Base-by-base conservation (phyloP, 345 rosid species). In the Dipteronia dyeriana region DNA sequence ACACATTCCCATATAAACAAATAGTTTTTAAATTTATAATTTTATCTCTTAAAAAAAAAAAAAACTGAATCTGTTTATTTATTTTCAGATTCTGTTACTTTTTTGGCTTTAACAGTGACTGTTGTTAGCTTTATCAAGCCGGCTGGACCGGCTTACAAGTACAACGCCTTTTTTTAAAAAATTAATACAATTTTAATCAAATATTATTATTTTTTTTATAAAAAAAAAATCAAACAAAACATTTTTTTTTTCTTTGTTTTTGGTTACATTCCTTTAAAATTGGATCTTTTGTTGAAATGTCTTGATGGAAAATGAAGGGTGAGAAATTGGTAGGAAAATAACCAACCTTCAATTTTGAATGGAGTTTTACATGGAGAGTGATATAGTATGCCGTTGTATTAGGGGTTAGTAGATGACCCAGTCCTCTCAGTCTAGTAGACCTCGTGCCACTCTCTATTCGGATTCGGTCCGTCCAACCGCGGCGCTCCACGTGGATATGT, bases 241-340 rank as follows among this genome's bases (percentile, higher is more conserved):
- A 34, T 34, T 34, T 34, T 34, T 31, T 34, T 34, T 34, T 34
- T 6, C 4, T 34, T 34, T 5, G 62, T 56, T 70, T 31, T 59
- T 62, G 82, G 84, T 59, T 60, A 64, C 25, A 72, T 79, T 60
- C 85, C 90, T 79, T 59, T 39, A 85, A 88, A 69, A 29, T 49
- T 73, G 87, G 90, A 86, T 85, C 90, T 79, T 73, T 74, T 3
- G 83, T 86, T 83, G 88, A 85, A 85, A 85, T 79, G 81, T 81
- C 73, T 62, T 53, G 79, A 70, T 49, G 34, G 38, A 26, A 41
- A 82, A 79, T 38, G 83, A 81, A 75, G 78, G 85, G 85, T 80
- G 78, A 71, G 85, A 79, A 82, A 84, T 70, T 59, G 54, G 79
- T 29, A 23, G 80, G 79, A 81, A 82, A 71, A 56, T 66, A 71